Evolutionary conservation across 2,329 filamentous ascomycete genomes (phyloP).

Genomic region (Cryphonectria carpinicola): DNA sequence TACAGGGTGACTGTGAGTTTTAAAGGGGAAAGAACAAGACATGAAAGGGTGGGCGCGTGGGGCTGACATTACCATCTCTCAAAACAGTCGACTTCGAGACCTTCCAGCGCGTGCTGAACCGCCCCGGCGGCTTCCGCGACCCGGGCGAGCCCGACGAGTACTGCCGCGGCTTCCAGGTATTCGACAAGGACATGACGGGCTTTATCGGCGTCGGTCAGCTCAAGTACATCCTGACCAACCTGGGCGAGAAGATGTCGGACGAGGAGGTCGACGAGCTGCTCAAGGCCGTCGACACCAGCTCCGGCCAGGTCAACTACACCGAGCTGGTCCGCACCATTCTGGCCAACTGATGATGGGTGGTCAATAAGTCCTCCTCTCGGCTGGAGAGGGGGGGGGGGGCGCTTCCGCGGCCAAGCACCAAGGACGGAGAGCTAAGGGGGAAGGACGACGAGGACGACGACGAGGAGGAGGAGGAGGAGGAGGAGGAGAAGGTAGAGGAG

Average conservation of each 20-base stretch:
- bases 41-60: neutral
- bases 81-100: conserved; percentile 91
- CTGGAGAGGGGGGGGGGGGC: neutral
- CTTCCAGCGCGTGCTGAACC: conserved; percentile 95
- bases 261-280: conserved; percentile 98
- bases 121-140: conserved; percentile 96
- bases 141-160: conserved; percentile 98
- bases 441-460: conserved; percentile 12
- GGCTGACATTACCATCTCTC: conserved; percentile 24
- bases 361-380: neutral
- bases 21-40: neutral
- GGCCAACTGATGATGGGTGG: conserved; percentile 66
- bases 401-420: neutral
- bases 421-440: conserved; percentile 5
- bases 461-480: no score
- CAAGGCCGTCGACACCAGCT: conserved; percentile 96
- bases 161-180: conserved; percentile 97
- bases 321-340: conserved; percentile 87
- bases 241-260: conserved; percentile 99
- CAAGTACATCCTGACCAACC: conserved; percentile 95
- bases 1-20: conserved; percentile 89
- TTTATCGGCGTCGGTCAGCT: conserved; percentile 98
- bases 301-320: conserved; percentile 96
- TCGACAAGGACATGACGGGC: conserved; percentile 98
- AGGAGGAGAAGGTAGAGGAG: no score